Base-by-base conservation (phyloP, 257 asterid genomes). In the Misopates orontium region DNA sequence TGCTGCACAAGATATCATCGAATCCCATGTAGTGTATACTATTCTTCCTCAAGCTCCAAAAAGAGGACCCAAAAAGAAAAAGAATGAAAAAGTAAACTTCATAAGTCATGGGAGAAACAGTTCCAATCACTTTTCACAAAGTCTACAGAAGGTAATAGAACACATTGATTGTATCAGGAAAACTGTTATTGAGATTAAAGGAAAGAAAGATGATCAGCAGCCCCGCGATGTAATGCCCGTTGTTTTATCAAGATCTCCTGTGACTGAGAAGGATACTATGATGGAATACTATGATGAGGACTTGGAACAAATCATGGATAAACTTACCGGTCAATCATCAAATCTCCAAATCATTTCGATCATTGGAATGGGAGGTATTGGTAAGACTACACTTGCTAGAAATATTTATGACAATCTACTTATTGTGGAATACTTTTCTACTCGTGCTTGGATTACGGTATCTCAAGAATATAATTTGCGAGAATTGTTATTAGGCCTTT, bases 321-420 rank as follows among this genome's bases (percentile, higher is more conserved):
- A 36, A 9, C 42, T 12, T 32, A 39, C 36, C 14, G 51, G 52
- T 12, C 36, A 5, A 20, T 6, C 40, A 20, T 17, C 24, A 8
- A 39, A 23, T 60, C 65, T 48, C 24, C 52, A 36, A 60, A 16
- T 60, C 18, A 60, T 60, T 17, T 36, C 65, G 2, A 60, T 60
- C 11, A 16, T 20, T 60, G 65, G 65, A 45, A 60, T 40, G 65
- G 65, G 65, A 10, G 65, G 65, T n/a, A 31, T 31, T 3, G 62
- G 62, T 31, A 57, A 57, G 63, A 28, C 63, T 5, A 57, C 63
- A 32, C 63, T 57, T 4, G 63, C 63, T 5, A 57, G 32, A 57
- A 31, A 10, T 57, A 41, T 19, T 25, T 57, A 57, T 57, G 63
- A 57, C 0, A 31, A 57, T 10, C 63, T 24, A 40, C 50, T 36